These are phyloP conservation scores for Solanum medicagineum DNA, from an alignment of 257 asterid genomes.

Conservation along the genomic window DNA sequence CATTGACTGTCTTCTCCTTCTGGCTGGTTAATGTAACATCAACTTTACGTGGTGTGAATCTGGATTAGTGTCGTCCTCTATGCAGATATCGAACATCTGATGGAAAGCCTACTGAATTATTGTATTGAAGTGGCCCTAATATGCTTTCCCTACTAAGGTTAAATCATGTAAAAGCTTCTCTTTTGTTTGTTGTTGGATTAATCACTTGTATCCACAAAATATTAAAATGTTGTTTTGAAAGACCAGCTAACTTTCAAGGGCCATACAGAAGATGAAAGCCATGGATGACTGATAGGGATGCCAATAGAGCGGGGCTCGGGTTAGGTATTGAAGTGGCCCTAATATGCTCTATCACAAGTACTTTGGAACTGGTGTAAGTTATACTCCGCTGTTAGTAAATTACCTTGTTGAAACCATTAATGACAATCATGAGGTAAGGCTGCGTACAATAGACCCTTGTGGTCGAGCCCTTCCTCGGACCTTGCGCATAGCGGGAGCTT, in stretches of 20 bases:
- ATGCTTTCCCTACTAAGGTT: neutral
- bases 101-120: neutral
- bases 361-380: no score
- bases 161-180: neutral
- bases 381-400: no score
- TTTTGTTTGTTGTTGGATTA: neutral
- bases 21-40: neutral
- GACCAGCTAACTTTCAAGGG: conserved; percentile 29
- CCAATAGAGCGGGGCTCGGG: neutral
- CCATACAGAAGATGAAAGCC: conserved; percentile 81
- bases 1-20: neutral
- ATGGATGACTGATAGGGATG: conserved; percentile 23
- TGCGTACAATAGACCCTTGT: no score
- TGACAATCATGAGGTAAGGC: no score
- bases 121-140: neutral
- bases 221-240: neutral
- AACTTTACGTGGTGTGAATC: neutral
- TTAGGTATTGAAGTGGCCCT: accelerated
- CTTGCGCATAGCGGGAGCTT: no score
- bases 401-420: no score
- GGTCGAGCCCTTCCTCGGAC: no score
- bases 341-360: neutral
- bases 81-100: neutral
- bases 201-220: neutral
- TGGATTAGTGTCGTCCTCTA: neutral